These are phyloP conservation scores for Lepiota venenata DNA, from an alignment of 768 basidiomycete species.

Conservation along the genomic window DNA sequence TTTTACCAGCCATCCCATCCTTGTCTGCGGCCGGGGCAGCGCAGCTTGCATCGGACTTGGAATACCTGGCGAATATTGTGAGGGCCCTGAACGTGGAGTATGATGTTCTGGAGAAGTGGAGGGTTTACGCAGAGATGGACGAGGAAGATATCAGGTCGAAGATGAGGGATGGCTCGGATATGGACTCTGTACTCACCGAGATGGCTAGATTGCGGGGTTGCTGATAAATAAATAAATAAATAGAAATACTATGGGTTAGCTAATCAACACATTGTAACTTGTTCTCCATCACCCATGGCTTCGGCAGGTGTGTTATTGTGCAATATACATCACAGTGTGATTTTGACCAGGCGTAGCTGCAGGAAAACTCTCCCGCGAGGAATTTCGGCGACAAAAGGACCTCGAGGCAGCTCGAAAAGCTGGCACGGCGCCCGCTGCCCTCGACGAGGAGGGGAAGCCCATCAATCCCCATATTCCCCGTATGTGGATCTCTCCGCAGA, in stretches of 20 bases:
- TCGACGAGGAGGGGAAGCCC: constrained; percentile 91
- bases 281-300: constrained; percentile 11
- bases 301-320: constrained; percentile 12
- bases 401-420: constrained; percentile 98
- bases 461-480: constrained; percentile 99
- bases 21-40: constrained; percentile 68
- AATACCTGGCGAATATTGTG: constrained; percentile 88
- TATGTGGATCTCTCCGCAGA: constrained; percentile 34
- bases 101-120: constrained; percentile 79
- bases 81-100: constrained; percentile 87
- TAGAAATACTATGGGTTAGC: constrained; percentile 1
- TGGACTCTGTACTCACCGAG: constrained; percentile 31
- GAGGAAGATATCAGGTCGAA: constrained; percentile 42
- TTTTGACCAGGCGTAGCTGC: constrained; percentile 32
- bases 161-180: constrained; percentile 22
- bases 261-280: constrained; percentile 1
- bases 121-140: constrained; percentile 59
- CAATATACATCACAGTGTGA: neutral
- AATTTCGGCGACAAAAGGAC: constrained; percentile 93
- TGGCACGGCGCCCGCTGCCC: constrained; percentile 93
- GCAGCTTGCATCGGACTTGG: constrained; percentile 85
- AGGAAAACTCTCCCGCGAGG: constrained; percentile 91
- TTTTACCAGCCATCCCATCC: constrained; percentile 69
- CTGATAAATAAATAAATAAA: constrained; percentile 4
- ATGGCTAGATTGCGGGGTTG: constrained; percentile 8